Evolutionary conservation across 2,329 filamentous ascomycete species (phyloP).

Genomic region (Fonsecaea erecta): DNA sequence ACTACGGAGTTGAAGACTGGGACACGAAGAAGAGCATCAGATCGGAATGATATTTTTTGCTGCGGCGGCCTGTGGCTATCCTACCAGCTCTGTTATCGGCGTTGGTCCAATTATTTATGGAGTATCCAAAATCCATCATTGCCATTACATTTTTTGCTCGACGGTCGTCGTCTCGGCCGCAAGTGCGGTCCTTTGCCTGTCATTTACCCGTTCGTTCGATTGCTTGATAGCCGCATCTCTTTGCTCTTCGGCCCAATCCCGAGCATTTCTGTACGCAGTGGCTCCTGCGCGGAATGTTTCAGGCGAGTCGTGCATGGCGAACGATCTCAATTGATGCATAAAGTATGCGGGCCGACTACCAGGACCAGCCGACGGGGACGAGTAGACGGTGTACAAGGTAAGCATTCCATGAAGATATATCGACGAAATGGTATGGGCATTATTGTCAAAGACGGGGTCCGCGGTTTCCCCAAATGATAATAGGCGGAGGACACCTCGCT

Average conservation of each 20-base stretch:
- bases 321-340: slow-evolving; percentile 46
- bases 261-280: slow-evolving; percentile 48
- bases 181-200: slow-evolving; percentile 1
- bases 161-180: slow-evolving; percentile 41
- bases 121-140: too few relatives aligned
- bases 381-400: slow-evolving; percentile 47
- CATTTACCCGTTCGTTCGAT: slow-evolving; percentile 35
- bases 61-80: not conserved
- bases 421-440: slow-evolving; percentile 47
- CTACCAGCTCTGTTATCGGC: not conserved
- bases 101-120: too few relatives aligned
- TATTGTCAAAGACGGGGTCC: slow-evolving; percentile 45
- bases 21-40: not conserved
- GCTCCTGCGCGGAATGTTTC: slow-evolving; percentile 45
- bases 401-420: slow-evolving; percentile 48
- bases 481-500: slow-evolving; percentile 36
- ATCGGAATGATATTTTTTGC: not conserved
- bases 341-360: slow-evolving; percentile 47
- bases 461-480: slow-evolving; percentile 44
- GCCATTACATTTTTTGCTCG: too few relatives aligned
- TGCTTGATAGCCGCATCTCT: slow-evolving; percentile 44
- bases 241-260: slow-evolving; percentile 46
- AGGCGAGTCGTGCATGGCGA: slow-evolving; percentile 38
- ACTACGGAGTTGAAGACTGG: not conserved
- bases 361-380: slow-evolving; percentile 41